phyloP scores from a whole-genome alignment of 108 stramenopile species.

The Nitzschia sp. region DNA sequence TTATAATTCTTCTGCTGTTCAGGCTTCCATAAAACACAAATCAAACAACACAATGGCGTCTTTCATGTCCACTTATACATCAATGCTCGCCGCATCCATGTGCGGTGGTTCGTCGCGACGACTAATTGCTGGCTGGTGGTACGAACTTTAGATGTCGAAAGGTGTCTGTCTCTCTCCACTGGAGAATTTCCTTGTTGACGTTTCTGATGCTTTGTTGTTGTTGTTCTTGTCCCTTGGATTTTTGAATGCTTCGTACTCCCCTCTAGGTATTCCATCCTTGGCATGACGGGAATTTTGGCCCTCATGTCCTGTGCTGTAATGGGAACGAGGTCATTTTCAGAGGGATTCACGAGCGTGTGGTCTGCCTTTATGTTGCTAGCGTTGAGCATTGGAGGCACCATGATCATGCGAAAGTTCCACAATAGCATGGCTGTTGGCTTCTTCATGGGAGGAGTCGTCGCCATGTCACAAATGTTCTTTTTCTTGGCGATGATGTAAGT shows the following conservation, averaged over 20 bases:
- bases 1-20: no score
- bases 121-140: constrained; percentile 94
- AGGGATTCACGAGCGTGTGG: constrained; percentile 78
- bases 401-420: constrained; percentile 91
- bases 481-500: constrained; percentile 78
- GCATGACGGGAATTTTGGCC: constrained; percentile 59
- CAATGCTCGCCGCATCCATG: constrained; percentile 57
- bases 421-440: constrained; percentile 83
- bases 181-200: background rate
- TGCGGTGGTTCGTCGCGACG: constrained; percentile 82
- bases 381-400: constrained; percentile 83
- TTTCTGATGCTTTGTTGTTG: background rate
- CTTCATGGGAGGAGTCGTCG: constrained; percentile 86
- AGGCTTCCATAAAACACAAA: no score
- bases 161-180: background rate
- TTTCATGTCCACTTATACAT: constrained; percentile 55
- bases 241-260: background rate
- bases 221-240: background rate
- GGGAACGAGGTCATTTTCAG: constrained; percentile 62
- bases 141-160: constrained; percentile 22
- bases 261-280: constrained; percentile 82
- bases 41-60: constrained; percentile 53
- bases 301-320: constrained; percentile 65
- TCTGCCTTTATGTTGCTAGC: constrained; percentile 62
- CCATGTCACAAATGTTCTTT: constrained; percentile 81